Percentiles rank a stretch among this genome's conserved stretches.
These are phyloP conservation scores for Poa annua DNA, from an alignment of 176 grass and related monocot species.

Conservation along the genomic window DNA sequence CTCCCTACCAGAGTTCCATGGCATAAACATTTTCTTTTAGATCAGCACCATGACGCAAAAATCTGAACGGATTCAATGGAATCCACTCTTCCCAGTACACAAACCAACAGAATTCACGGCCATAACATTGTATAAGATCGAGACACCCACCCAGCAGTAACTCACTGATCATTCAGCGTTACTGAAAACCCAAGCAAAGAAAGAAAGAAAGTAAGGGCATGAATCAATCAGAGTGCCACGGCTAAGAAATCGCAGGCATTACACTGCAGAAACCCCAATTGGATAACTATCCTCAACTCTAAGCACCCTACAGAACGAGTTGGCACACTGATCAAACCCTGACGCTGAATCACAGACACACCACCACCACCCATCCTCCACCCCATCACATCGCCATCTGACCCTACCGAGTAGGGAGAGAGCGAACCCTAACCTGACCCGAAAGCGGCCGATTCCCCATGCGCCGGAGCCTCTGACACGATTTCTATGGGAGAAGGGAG, in stretches of 20 bases:
- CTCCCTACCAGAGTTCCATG: background rate
- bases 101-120: background rate
- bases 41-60: background rate
- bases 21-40: background rate
- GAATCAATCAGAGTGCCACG: background rate
- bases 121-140: background rate
- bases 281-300: background rate
- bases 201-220: background rate
- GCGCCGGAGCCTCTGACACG: background rate
- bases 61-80: background rate
- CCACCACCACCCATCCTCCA: background rate
- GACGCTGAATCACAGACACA: background rate
- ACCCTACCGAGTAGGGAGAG: background rate
- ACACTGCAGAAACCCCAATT: conserved; percentile 18
- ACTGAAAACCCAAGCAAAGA: background rate
- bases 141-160: background rate
- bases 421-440: conserved; percentile 40
- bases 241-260: conserved; percentile 24
- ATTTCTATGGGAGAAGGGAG: background rate
- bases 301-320: background rate
- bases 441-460: background rate
- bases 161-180: background rate
- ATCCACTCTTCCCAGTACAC: background rate
- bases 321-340: background rate
- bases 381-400: conserved; percentile 24